phyloP scores from a whole-genome alignment of 2,329 filamentous ascomycete genomes.

The Fusarium irregulare region DNA sequence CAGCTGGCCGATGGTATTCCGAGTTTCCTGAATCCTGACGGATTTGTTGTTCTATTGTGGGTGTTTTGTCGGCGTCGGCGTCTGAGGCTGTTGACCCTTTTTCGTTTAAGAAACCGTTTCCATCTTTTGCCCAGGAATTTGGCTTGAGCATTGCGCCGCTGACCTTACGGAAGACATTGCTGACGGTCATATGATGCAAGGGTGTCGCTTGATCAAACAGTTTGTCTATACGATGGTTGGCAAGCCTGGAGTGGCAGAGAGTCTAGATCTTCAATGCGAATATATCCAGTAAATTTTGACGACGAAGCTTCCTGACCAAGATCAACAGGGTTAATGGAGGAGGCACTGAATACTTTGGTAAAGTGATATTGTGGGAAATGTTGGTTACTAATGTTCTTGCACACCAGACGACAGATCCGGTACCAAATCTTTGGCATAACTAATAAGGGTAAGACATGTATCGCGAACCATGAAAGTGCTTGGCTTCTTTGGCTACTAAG shows the following conservation, averaged over 20 bases:
- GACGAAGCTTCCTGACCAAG: neutral
- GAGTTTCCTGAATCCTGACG: constrained; percentile 31
- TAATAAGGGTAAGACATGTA: neutral
- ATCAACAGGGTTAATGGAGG: neutral
- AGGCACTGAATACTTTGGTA: neutral
- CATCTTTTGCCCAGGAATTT: constrained; percentile 31
- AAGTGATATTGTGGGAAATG: neutral
- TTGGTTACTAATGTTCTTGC: neutral
- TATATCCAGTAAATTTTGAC: constrained; percentile 29
- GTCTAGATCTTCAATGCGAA: constrained; percentile 47
- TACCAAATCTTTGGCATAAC: neutral
- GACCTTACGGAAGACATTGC: neutral
- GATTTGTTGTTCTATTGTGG: constrained; percentile 41
- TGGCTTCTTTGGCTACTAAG: constrained; percentile 19
- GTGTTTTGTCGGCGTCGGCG: constrained; percentile 51
- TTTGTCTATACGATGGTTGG: constrained; percentile 8
- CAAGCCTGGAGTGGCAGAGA: constrained; percentile 34
- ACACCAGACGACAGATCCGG: neutral
- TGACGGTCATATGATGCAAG: constrained; percentile 1
- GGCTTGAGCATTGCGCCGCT: constrained; percentile 17
- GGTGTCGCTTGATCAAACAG: neutral
- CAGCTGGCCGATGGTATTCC: constrained; percentile 20
- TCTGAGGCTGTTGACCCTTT: constrained; percentile 43
- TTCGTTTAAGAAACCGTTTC: constrained; percentile 36
- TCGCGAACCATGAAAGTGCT: constrained; percentile 10